A percentile compares a stretch with the other conserved stretches of the same genome.
Conservation (phyloP, 2,329 filamentous ascomycete species). For the Trichoderma atroviride region DNA sequence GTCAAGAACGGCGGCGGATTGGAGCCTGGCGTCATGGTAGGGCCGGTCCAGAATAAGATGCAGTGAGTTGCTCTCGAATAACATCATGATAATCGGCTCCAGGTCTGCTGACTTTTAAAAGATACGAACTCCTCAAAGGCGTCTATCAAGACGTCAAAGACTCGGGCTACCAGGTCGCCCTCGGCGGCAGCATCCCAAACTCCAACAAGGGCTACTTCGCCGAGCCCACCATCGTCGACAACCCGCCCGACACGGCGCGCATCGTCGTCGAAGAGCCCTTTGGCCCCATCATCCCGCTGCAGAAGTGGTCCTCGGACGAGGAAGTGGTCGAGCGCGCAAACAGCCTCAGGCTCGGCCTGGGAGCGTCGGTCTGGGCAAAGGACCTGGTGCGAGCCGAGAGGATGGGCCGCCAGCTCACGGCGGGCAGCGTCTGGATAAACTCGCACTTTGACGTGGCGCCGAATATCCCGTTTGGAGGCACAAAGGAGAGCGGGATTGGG, state of each 20-base stretch:
- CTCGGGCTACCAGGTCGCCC: slow-evolving; percentile 38
- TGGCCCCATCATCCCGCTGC: slow-evolving; percentile 63
- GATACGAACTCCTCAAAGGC: slow-evolving; percentile 19
- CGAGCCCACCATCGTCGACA: slow-evolving; percentile 36
- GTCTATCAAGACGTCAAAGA: slow-evolving; percentile 42
- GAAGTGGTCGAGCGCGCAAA: slow-evolving; percentile 41
- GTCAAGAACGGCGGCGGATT: slow-evolving; percentile 50
- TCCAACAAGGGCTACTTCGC: slow-evolving; percentile 34
- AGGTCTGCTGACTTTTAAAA: not conserved
- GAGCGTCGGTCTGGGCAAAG: slow-evolving; percentile 59
- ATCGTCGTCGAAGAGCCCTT: slow-evolving; percentile 66
- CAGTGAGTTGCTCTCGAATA: slow-evolving; percentile 46
- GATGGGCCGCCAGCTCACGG: slow-evolving; percentile 56
- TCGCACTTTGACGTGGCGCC: slow-evolving; percentile 42
- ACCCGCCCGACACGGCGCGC: slow-evolving; percentile 37
- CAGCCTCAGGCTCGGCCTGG: slow-evolving; percentile 57
- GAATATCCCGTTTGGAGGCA: slow-evolving; percentile 50
- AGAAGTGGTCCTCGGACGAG: slow-evolving; percentile 43
- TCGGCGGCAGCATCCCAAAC: slow-evolving; percentile 33
- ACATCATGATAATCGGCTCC: too few species aligned
- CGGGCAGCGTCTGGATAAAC: slow-evolving; percentile 64
- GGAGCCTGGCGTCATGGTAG: slow-evolving; percentile 48
- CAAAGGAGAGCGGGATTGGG: slow-evolving; percentile 56
- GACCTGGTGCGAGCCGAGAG: slow-evolving; percentile 52
- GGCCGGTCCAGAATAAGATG: slow-evolving; percentile 63